Conservation (phyloP, 805 yeast genomes). For the Kazachstania psychrophila region DNA sequence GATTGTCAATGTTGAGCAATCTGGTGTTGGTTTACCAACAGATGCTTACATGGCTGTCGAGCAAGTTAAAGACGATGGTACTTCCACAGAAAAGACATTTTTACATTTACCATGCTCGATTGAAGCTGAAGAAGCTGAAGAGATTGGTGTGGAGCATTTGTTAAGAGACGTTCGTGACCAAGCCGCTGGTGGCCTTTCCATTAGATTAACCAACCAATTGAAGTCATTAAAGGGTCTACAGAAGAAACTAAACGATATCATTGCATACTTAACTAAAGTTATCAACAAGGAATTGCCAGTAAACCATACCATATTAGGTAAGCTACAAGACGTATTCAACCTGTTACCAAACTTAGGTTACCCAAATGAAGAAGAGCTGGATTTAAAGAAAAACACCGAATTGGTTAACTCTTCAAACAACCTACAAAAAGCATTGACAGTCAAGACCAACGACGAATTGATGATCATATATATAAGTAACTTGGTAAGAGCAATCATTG, state of each 20-base stretch:
- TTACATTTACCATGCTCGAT: conserved; percentile 86
- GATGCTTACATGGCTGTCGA: conserved; percentile 91
- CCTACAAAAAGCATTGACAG: conserved; percentile 71
- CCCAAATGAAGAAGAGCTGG: conserved; percentile 29
- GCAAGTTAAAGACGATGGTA: conserved; percentile 93
- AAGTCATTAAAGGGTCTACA: conserved; percentile 81
- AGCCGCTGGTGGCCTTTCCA: conserved; percentile 87
- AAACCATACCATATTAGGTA: conserved; percentile 83
- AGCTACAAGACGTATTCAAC: conserved; percentile 90
- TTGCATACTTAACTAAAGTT: conserved; percentile 67
- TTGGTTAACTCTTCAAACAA: conserved; percentile 36
- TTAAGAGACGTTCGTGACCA: conserved; percentile 91
- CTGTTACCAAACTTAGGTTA: conserved; percentile 68
- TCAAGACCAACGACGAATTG: conserved; percentile 90
- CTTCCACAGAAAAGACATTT: conserved; percentile 85
- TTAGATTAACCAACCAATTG: conserved; percentile 80
- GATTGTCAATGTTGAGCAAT: conserved; percentile 84
- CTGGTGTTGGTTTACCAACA: conserved; percentile 82
- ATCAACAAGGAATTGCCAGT: conserved; percentile 65
- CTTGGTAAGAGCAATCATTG: conserved; percentile 85
- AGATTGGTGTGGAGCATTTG: conserved; percentile 95
- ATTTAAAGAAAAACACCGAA: conserved; percentile 17
- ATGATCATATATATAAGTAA: conserved; percentile 89
- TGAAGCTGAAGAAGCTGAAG: conserved; percentile 98
- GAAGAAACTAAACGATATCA: conserved; percentile 68